Conservation (phyloP, 2,329 filamentous ascomycete genomes). For the Chalaropsis ovoidea region DNA sequence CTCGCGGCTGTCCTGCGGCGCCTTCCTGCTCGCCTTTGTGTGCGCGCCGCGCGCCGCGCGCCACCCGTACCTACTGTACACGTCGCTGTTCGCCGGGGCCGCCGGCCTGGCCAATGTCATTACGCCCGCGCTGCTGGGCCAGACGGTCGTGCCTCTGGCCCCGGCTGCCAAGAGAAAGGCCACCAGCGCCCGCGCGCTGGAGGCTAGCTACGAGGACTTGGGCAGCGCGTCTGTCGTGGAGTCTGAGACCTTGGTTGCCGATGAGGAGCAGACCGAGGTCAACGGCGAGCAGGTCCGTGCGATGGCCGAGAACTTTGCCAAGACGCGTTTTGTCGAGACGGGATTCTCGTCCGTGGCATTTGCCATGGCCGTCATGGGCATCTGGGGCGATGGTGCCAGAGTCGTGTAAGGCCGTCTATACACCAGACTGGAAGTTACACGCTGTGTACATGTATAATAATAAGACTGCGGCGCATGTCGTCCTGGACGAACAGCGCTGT, state of each 20-base stretch:
- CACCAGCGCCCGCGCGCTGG: slow-evolving; percentile 39
- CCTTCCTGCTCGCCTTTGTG: slow-evolving; percentile 66
- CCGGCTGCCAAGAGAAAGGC: not conserved
- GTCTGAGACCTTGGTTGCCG: slow-evolving; percentile 33
- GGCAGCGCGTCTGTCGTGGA: slow-evolving; percentile 37
- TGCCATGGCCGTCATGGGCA: slow-evolving; percentile 51
- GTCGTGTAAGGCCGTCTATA: slow-evolving; percentile 13
- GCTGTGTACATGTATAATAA: not conserved
- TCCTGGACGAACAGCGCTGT: not conserved
- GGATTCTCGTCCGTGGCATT: slow-evolving; percentile 48
- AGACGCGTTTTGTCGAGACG: slow-evolving; percentile 46
- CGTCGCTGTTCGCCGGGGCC: slow-evolving; percentile 56
- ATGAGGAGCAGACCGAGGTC: slow-evolving; percentile 38
- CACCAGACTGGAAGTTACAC: not conserved
- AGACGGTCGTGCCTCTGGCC: slow-evolving; percentile 27
- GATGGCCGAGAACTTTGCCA: slow-evolving; percentile 46
- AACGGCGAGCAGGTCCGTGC: slow-evolving; percentile 54
- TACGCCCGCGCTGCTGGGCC: slow-evolving; percentile 37
- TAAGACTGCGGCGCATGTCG: not conserved
- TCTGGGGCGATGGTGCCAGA: slow-evolving; percentile 52
- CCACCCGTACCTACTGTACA: slow-evolving; percentile 88
- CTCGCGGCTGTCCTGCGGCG: slow-evolving; percentile 56
- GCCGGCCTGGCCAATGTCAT: slow-evolving; percentile 47
- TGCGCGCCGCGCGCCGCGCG: slow-evolving; percentile 63
- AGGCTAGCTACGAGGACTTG: slow-evolving; percentile 62